phyloP scores from a whole-genome alignment of 164 flowering plant genomes.

The Hamamelis virginiana region DNA sequence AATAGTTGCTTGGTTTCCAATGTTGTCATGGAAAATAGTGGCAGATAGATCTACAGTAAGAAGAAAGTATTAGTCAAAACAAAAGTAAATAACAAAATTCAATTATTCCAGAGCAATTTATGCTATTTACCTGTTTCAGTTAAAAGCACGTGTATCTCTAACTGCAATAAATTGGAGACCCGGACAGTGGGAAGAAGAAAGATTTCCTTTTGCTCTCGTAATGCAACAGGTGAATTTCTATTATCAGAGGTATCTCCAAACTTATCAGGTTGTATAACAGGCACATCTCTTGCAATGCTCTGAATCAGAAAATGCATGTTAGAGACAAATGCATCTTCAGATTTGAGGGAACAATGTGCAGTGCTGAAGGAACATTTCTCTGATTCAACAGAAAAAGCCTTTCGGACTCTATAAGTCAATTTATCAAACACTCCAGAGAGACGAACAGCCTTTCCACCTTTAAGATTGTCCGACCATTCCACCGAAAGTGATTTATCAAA shows the following conservation, averaged over 20 bases:
- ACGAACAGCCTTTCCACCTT: slow-evolving; percentile 84
- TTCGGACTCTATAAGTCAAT: slow-evolving; percentile 64
- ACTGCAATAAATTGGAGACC: slow-evolving; percentile 65
- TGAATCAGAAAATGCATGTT: slow-evolving; percentile 77
- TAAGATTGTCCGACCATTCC: slow-evolving; percentile 85
- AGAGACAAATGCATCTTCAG: slow-evolving; percentile 30
- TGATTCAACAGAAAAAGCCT: slow-evolving; percentile 58
- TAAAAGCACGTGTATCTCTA: slow-evolving; percentile 64
- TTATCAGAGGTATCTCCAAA: slow-evolving; percentile 31
- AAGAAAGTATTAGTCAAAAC: slow-evolving; percentile 3
- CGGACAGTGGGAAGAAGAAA: slow-evolving; percentile 83
- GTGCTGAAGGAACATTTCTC: slow-evolving; percentile 62
- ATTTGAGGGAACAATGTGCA: slow-evolving; percentile 50
- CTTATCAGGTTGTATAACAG: slow-evolving; percentile 54
- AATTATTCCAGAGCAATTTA: background rate
- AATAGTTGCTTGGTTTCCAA: slow-evolving; percentile 67
- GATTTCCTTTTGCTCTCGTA: slow-evolving; percentile 86
- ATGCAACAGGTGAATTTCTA: slow-evolving; percentile 46
- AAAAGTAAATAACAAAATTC: background rate
- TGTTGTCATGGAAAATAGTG: slow-evolving; percentile 23
- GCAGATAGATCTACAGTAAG: slow-evolving; percentile 46
- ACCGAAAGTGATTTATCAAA: slow-evolving; percentile 34
- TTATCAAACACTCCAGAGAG: slow-evolving; percentile 82
- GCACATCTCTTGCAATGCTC: slow-evolving; percentile 66
- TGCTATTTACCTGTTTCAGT: slow-evolving; percentile 61